A percentile compares a stretch with the other conserved stretches of the same genome.
These are phyloP conservation scores for Saitozyma sp. DNA, from an alignment of 768 basidiomycete species.

Conservation along the genomic window DNA sequence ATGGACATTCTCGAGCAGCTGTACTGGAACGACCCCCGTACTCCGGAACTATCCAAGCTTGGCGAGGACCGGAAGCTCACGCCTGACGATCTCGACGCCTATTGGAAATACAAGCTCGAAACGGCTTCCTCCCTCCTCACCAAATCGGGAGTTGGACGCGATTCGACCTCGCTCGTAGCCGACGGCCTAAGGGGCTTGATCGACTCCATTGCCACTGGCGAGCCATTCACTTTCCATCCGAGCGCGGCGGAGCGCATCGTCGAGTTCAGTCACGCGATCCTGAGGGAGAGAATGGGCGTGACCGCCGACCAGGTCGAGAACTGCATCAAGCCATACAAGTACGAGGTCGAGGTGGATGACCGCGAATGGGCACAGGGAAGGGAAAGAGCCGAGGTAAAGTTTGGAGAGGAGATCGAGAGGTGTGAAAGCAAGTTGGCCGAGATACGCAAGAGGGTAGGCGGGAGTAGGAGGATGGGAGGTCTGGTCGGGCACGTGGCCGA, in stretches of 20 bases:
- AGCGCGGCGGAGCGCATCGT: slow-evolving; percentile 82
- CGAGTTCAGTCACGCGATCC: slow-evolving; percentile 87
- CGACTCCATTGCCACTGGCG: slow-evolving; percentile 80
- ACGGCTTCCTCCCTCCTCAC: slow-evolving; percentile 90
- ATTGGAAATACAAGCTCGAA: slow-evolving; percentile 95
- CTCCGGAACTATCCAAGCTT: slow-evolving; percentile 69
- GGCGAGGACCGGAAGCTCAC: slow-evolving; percentile 69
- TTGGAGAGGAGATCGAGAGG: slow-evolving; percentile 78
- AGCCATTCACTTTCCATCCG: slow-evolving; percentile 91
- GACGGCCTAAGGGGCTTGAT: slow-evolving; percentile 87
- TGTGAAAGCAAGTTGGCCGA: slow-evolving; percentile 85
- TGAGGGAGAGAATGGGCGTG: slow-evolving; percentile 86
- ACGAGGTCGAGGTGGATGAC: slow-evolving; percentile 91
- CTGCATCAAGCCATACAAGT: slow-evolving; percentile 99
- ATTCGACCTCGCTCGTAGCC: slow-evolving; percentile 89
- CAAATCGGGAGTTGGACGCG: slow-evolving; percentile 92
- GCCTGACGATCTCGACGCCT: slow-evolving; percentile 73
- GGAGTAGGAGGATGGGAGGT: slow-evolving; percentile 71
- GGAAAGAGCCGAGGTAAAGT: slow-evolving; percentile 69
- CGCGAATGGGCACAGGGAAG: slow-evolving; percentile 90
- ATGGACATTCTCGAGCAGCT: slow-evolving; percentile 96
- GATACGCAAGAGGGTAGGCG: slow-evolving; percentile 84
- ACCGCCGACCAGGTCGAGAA: slow-evolving; percentile 99
- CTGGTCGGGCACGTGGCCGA: slow-evolving; percentile 78
- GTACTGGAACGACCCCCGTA: slow-evolving; percentile 92